These are phyloP conservation scores for Termitomyces sp. DNA, from an alignment of 768 basidiomycete species.

Conservation along the genomic window DNA sequence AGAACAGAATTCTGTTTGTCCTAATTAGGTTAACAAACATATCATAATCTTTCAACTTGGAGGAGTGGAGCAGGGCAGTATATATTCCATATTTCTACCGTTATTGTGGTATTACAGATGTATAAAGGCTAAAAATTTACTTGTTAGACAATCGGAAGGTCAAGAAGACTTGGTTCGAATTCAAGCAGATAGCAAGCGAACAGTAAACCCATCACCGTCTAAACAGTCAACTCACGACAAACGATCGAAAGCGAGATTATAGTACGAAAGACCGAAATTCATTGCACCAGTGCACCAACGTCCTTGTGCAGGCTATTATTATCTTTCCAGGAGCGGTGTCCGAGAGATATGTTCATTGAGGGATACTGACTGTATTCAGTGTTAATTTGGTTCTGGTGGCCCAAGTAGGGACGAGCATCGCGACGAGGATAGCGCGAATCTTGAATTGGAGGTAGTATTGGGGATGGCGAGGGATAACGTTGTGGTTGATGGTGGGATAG, in stretches of 20 bases:
- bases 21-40: conserved; percentile 3
- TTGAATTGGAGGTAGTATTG: conserved; percentile 53
- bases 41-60: neutral
- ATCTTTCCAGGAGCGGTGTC: conserved; percentile 44
- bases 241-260: neutral
- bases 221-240: neutral
- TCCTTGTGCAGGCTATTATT: conserved; percentile 34
- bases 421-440: conserved; percentile 29
- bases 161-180: neutral
- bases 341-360: conserved; percentile 24
- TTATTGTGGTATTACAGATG: conserved; percentile 10
- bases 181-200: neutral
- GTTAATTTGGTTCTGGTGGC: conserved; percentile 14
- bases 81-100: conserved; percentile 7
- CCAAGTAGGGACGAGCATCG: conserved; percentile 12
- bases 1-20: conserved; percentile 5
- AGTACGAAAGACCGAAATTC: neutral
- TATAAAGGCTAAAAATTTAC: neutral
- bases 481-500: conserved; percentile 13
- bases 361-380: conserved; percentile 39
- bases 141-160: neutral
- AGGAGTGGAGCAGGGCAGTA: neutral
- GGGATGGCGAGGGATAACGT: conserved; percentile 50
- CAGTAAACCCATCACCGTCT: neutral
- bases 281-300: conserved; percentile 34